These are phyloP conservation scores for Fusarium sp. DNA, from an alignment of 2,329 filamentous ascomycete species.

Conservation along the genomic window DNA sequence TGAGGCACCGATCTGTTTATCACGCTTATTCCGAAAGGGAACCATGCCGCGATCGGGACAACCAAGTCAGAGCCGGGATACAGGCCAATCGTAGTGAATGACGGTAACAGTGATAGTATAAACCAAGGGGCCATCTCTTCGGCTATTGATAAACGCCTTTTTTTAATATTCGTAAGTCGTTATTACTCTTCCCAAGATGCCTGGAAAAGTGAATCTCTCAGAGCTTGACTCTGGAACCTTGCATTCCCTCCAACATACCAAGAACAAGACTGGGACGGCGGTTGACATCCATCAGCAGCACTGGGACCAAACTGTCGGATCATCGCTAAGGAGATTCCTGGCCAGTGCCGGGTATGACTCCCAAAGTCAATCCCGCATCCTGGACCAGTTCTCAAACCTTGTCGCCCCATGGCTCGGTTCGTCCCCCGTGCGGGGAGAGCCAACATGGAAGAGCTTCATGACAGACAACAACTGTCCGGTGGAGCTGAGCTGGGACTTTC, in stretches of 20 bases:
- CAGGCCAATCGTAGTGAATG: fast-evolving
- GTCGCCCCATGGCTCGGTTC: neutral
- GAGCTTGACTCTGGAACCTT: neutral
- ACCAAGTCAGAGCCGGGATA: neutral
- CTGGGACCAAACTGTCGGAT: neutral
- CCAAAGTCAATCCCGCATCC: neutral
- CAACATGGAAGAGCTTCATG: slow-evolving; percentile 50
- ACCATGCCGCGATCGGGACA: neutral
- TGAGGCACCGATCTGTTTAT: neutral
- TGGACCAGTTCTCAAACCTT: neutral
- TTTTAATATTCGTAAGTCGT: fast-evolving
- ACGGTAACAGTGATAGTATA: no score
- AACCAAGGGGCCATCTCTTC: fast-evolving
- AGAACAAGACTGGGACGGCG: neutral
- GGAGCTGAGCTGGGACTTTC: slow-evolving; percentile 51
- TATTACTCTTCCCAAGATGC: neutral
- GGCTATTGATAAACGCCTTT: fast-evolving
- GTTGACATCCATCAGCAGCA: neutral
- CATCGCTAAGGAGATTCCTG: neutral
- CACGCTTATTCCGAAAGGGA: neutral
- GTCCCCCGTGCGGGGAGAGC: neutral
- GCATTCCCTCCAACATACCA: neutral
- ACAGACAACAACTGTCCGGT: slow-evolving; percentile 51
- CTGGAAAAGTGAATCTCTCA: neutral
- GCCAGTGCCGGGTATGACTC: neutral